Conservation (phyloP, 257 asterid genomes). For the Voacanga thouarsii region DNA sequence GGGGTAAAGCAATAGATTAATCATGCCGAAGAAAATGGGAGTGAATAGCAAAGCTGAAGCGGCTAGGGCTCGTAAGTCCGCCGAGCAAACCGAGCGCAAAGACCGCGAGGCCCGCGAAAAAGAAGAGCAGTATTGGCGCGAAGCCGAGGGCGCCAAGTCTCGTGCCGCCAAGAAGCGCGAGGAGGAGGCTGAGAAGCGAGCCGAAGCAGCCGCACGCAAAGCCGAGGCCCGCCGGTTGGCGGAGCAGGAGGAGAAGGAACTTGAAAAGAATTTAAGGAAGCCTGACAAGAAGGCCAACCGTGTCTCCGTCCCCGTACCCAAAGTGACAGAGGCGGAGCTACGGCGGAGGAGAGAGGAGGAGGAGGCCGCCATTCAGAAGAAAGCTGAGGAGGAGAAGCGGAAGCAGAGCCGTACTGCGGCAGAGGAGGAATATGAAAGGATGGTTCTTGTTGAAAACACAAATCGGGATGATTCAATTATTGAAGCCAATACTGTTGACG, state of each 20-base stretch:
- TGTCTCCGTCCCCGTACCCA: slow-evolving; percentile 71
- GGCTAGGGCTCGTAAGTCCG: slow-evolving; percentile 78
- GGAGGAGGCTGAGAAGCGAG: slow-evolving; percentile 81
- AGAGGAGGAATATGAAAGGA: slow-evolving; percentile 83
- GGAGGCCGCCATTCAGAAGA: slow-evolving; percentile 53
- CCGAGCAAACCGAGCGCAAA: slow-evolving; percentile 74
- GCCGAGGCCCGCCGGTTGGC: slow-evolving; percentile 88
- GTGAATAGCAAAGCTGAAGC: slow-evolving; percentile 89
- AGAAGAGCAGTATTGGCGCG: slow-evolving; percentile 93
- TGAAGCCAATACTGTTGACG: slow-evolving; percentile 84
- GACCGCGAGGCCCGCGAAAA: slow-evolving; percentile 70
- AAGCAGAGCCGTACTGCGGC: slow-evolving; percentile 62
- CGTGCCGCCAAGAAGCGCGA: slow-evolving; percentile 90
- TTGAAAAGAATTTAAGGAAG: slow-evolving; percentile 66
- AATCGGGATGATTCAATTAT: slow-evolving; percentile 75
- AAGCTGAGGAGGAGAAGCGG: slow-evolving; percentile 70
- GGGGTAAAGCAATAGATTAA: slow-evolving; percentile 1
- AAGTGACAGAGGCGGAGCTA: slow-evolving; percentile 89
- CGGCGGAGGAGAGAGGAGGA: slow-evolving; percentile 73
- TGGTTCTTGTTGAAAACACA: slow-evolving; percentile 58
- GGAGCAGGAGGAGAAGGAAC: slow-evolving; percentile 78
- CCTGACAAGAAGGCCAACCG: slow-evolving; percentile 78
- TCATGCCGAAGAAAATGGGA: slow-evolving; percentile 96
- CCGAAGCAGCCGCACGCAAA: slow-evolving; percentile 76
- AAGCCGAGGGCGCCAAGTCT: slow-evolving; percentile 88